phyloP scores from a whole-genome alignment of 176 grass and related monocot genomes.

The Rhynchospora tenuis region DNA sequence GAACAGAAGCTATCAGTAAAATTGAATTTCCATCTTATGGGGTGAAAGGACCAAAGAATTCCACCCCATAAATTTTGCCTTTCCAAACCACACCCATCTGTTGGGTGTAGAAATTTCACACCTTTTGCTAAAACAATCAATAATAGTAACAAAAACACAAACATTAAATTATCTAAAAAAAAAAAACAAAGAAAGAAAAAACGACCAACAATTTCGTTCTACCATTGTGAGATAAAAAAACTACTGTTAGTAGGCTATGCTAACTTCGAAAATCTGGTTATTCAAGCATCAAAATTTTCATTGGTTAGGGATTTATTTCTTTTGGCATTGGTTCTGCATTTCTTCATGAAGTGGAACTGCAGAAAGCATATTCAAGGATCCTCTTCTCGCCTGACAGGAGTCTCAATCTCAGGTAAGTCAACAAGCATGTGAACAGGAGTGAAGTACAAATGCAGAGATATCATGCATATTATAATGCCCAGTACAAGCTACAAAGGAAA shows the following conservation, averaged over 20 bases:
- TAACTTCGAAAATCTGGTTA: neutral
- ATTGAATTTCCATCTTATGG: too few species aligned
- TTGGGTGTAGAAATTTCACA: neutral
- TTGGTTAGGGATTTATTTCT: neutral
- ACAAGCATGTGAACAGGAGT: slow-evolving; percentile 74
- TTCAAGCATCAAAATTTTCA: neutral
- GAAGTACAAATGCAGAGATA: slow-evolving; percentile 97
- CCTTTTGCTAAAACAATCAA: neutral
- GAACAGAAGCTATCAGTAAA: too few species aligned
- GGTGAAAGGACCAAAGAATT: too few species aligned
- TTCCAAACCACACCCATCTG: too few species aligned
- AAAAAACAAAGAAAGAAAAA: neutral
- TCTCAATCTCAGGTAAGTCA: slow-evolving; percentile 45
- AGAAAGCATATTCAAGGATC: slow-evolving; percentile 23
- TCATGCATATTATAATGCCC: slow-evolving; percentile 93
- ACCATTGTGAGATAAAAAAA: neutral
- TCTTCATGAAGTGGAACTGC: neutral
- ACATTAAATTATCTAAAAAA: neutral
- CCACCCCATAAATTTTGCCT: too few species aligned
- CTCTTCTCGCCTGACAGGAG: slow-evolving; percentile 12
- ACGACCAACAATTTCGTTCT: neutral
- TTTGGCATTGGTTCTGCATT: neutral
- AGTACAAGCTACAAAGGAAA: slow-evolving; percentile 77
- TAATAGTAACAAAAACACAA: neutral
- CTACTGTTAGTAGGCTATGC: neutral